Base-by-base conservation (phyloP, 129 eudicot genomes). In the Rutidosis leptorrhynchoides region DNA sequence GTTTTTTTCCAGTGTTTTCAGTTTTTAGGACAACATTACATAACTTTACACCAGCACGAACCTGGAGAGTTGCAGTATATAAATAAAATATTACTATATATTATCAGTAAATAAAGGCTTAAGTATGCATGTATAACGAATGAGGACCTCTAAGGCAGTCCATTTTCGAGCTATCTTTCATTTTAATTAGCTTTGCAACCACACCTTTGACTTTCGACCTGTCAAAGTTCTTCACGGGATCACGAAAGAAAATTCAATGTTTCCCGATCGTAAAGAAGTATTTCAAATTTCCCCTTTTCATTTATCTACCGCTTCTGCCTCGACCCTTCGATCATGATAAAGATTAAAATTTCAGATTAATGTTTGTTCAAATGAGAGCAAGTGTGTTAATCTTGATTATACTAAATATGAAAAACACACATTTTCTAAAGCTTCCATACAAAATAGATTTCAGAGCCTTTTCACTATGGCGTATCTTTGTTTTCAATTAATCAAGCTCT, bases 141-240 rank as follows among this genome's bases (percentile, higher is more conserved):
- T n/a, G n/a, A n/a, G n/a, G n/a, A n/a, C n/a, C n/a, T 93, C 99
- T 52, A 93, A 70, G 51, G 99, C 99, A 70, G 90, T 85, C n/a
- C 89, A 86, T 78, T 42, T 92, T 69, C 7, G 95, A 78, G 73
- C 75, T 73, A 77, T 93, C 99, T 76, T 93, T 93, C 65, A 93
- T 95, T 86, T 82, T 88, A 62, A 93, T 89, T 72, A 93, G 99
- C 73, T 81, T 88, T 54, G 99, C 99, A 60, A 93, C 95, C 72
- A 93, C 99, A 9, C 99, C 99, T 84, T 93, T 93, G 62, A 93
- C 99, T 88, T n/a, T n/a, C n/a, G n/a, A n/a, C n/a, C n/a, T n/a
- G n/a, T n/a, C n/a, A n/a, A n/a, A n/a, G n/a, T n/a, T 93, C 80
- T 67, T 89, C 72, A 72, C 81, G 12, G 99, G 96, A 74, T 88